Conservation (phyloP, 306 rosid species). For the Myrica gale region DNA sequence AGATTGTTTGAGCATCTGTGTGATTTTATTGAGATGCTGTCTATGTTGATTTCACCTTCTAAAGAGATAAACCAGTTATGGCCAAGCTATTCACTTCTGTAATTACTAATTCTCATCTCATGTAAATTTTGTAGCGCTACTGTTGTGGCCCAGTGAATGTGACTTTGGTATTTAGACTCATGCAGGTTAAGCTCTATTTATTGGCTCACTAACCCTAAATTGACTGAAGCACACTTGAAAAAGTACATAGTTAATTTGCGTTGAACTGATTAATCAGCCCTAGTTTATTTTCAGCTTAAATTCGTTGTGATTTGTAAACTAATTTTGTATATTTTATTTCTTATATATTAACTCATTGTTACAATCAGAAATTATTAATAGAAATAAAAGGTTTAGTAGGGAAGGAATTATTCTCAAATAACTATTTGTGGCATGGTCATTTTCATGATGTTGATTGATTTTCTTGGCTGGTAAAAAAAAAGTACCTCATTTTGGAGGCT, state of each 20-base stretch:
- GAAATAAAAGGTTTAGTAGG: no score
- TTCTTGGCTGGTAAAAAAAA: conserved; percentile 4
- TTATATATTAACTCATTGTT: no score
- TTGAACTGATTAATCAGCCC: background rate
- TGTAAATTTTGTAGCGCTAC: background rate
- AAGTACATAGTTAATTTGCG: background rate
- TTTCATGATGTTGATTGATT: conserved; percentile 6
- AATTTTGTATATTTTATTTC: no score
- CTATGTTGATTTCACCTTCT: background rate
- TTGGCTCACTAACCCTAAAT: background rate
- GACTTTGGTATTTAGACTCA: background rate
- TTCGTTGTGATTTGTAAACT: no score
- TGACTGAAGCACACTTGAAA: background rate
- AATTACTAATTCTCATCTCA: background rate
- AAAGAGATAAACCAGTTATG: background rate
- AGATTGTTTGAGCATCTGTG: background rate
- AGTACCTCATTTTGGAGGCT: background rate
- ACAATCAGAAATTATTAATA: no score
- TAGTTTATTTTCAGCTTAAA: no score
- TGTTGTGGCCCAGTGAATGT: background rate
- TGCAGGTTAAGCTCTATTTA: background rate
- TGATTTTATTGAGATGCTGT: background rate
- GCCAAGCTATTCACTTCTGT: background rate
- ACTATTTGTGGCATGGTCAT: background rate
- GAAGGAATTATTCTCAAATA: no score